A percentile compares a stretch with the other conserved stretches of the same genome.
Evolutionary conservation across 371 early-diverging fungal species (phyloP).

Genomic region (Homolaphlyctis polyrhiza): DNA sequence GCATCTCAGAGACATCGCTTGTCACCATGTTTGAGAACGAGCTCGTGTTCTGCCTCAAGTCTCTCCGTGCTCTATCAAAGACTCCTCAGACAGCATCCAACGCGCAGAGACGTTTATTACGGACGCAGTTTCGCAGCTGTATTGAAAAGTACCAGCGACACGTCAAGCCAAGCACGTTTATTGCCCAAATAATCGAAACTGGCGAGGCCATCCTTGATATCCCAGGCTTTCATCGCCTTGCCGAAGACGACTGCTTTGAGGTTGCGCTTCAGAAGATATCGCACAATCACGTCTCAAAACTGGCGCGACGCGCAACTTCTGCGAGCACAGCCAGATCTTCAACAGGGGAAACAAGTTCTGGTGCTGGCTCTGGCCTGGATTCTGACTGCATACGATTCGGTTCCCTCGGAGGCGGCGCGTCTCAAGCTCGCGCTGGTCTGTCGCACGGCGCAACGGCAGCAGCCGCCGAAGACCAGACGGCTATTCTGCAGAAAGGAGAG

Average conservation of each 20-base stretch:
- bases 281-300: too few relatives aligned
- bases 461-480: not conserved
- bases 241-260: not conserved
- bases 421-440: too few relatives aligned
- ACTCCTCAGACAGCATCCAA: not conserved
- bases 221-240: not conserved
- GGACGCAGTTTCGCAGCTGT: conserved; percentile 1
- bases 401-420: too few relatives aligned
- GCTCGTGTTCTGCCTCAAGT: not conserved
- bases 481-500: not conserved
- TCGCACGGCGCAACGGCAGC: not conserved
- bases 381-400: too few relatives aligned
- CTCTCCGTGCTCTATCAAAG: not conserved
- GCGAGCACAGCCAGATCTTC: not conserved
- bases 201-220: not conserved
- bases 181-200: not conserved
- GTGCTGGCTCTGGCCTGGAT: not conserved
- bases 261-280: not conserved
- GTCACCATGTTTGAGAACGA: not conserved
- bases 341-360: not conserved
- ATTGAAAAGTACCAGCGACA: not conserved
- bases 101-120: not conserved
- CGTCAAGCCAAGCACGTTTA: not conserved
- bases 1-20: not conserved
- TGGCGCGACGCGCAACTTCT: not conserved